phyloP scores from a whole-genome alignment of 179 eudicot genomes.

The Heliamphora pulchella region DNA sequence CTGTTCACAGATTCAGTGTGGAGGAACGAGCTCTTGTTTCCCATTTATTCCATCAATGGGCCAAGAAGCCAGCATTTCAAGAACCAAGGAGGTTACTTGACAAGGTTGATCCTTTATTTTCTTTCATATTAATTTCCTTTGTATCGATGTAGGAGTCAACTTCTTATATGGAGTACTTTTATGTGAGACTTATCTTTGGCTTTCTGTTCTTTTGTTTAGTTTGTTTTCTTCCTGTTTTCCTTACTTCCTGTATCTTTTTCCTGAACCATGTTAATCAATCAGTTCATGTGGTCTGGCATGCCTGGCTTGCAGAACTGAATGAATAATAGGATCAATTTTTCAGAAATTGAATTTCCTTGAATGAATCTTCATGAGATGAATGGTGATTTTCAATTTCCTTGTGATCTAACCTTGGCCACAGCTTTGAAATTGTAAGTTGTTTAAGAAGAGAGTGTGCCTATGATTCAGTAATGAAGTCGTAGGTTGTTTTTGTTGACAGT shows the following conservation, averaged over 20 bases:
- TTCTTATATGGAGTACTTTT: neutral
- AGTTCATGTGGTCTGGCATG: neutral
- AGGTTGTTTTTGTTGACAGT: neutral
- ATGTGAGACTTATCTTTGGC: neutral
- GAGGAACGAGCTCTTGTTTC: conserved; percentile 77
- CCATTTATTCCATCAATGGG: conserved; percentile 90
- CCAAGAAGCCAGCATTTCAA: conserved; percentile 86
- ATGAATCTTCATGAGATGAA: neutral
- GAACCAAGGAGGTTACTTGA: conserved; percentile 75
- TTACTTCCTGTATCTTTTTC: neutral
- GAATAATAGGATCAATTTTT: too few relatives aligned
- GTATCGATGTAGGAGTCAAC: neutral
- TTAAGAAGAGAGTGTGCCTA: neutral
- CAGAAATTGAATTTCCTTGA: too few relatives aligned
- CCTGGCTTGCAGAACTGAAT: neutral
- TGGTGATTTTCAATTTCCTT: neutral
- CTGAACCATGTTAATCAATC: neutral
- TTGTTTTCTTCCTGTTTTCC: neutral
- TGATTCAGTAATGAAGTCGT: neutral
- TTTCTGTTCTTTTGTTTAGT: conserved; percentile 1
- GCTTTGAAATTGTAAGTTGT: neutral
- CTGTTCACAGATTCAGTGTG: conserved; percentile 44
- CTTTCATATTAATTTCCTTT: conserved; percentile 2
- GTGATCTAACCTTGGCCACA: neutral
- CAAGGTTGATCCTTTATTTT: conserved; percentile 46